Evolutionary conservation across 148 eudicot genomes (phyloP), one percentile per base, ranked within the genome.

Genomic region (Chenopodium berlandieri): DNA sequence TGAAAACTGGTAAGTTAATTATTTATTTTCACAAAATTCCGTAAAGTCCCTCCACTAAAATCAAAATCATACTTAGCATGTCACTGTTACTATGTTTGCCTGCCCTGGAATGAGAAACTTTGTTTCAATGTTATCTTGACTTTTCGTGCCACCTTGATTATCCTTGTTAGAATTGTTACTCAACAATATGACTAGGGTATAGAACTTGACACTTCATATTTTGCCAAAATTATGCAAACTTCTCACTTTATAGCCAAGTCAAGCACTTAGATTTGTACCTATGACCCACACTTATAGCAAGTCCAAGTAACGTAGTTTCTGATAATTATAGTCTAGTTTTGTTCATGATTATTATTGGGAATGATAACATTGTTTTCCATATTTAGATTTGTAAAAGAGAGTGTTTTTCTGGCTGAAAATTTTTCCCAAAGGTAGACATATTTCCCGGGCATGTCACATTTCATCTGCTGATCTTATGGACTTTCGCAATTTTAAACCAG

Each of bases 1-100:
- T 70, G 75, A 81, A 79, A 76, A 74, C 84, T 56, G 90, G 92
- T 88, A 82, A 40, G 44, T 40, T 5, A 5, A 4, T 69, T 74
- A n/a, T 50, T 47, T 48, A 48, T 9, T 46, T 60, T 11, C 4
- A 4, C 40, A 44, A 40, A 64, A 62, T 30, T 37, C 52, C 44
- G 7, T 40, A 40, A 40, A 40, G 7, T 40, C 44, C 8, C 6
- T 40, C 5, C 44, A 40, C 44, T 7, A 40, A 40, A 40, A 4
- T 40, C 44, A 40, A 40, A 40, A 4, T 40, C 44, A 40, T 5
- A 40, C 44, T 40, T 40, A 4, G 44, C 5, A 40, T 40, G 52
- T 11, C 52, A 10, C 52, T 48, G 52, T 48, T 48, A 48, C 52
- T 72, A 47, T 22, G 48, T 72, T 72, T 72, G 56, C 30, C 23